Percentiles rank a stretch among this genome's conserved stretches.
phyloP scores from a whole-genome alignment of 139 green algal species.

The Nannochloris sp. region DNA sequence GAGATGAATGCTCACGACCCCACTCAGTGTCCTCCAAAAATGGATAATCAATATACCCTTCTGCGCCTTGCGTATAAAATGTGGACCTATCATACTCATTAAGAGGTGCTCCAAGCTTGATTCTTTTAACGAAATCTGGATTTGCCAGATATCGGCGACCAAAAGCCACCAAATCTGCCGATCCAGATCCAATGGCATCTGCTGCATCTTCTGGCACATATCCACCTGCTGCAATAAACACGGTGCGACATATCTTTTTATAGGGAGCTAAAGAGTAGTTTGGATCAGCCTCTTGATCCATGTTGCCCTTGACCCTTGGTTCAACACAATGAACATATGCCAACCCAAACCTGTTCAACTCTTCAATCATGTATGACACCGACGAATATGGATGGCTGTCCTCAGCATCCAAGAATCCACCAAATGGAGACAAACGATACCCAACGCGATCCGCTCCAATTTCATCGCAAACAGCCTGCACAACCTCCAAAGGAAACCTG shows the following conservation, averaged over 20 bases:
- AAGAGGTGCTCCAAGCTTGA: conserved; percentile 38
- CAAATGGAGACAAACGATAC: conserved; percentile 63
- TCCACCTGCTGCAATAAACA: conserved; percentile 66
- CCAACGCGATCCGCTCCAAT: conserved; percentile 45
- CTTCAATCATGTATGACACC: conserved; percentile 49
- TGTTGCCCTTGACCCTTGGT: conserved; percentile 36
- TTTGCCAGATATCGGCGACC: conserved; percentile 55
- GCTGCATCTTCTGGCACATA: conserved; percentile 41
- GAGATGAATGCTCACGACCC: background rate
- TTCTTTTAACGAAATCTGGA: conserved; percentile 63
- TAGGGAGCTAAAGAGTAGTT: conserved; percentile 46
- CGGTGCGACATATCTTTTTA: conserved; percentile 32
- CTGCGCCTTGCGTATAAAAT: conserved; percentile 51
- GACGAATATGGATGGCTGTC: conserved; percentile 38
- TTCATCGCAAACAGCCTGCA: conserved; percentile 19
- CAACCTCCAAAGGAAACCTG: conserved; percentile 30
- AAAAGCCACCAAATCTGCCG: conserved; percentile 20
- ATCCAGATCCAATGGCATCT: conserved; percentile 37
- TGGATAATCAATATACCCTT: conserved; percentile 77
- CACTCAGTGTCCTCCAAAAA: conserved; percentile 56
- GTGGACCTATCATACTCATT: conserved; percentile 69
- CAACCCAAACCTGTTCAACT: conserved; percentile 40
- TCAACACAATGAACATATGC: conserved; percentile 31
- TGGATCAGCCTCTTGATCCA: background rate
- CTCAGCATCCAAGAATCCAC: conserved; percentile 29